Conservation (phyloP, 495 filamentous ascomycete genomes). For the Neurospora tetrasperma region DNA sequence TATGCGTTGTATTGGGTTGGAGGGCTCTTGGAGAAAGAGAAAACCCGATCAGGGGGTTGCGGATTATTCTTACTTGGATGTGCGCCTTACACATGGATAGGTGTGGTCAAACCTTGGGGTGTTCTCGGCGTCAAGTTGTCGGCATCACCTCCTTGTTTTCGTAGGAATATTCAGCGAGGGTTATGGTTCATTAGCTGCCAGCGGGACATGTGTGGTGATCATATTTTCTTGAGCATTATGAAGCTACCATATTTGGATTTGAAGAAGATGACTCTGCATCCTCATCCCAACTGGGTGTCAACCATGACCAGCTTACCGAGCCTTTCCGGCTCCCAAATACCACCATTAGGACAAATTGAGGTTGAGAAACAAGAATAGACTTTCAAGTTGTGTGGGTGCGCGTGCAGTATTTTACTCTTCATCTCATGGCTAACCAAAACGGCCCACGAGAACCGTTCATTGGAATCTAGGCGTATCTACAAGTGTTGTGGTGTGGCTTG, state of each 20-base stretch:
- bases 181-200: not conserved
- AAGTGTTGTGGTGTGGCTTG: not conserved
- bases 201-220: not conserved
- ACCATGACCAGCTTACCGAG: not conserved
- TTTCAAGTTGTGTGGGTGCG: not conserved
- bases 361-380: not conserved
- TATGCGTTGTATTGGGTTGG: not conserved
- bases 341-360: not conserved
- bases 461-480: not conserved
- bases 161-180: not conserved
- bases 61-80: not conserved
- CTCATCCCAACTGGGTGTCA: not conserved
- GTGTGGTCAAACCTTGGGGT: not conserved
- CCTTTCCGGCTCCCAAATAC: not conserved
- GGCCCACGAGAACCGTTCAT: not conserved
- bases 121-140: not conserved
- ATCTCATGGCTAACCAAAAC: not conserved
- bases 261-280: not conserved
- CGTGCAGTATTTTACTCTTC: not conserved
- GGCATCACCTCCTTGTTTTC: not conserved
- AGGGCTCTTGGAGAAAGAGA: not conserved
- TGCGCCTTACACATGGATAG: not conserved
- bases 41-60: not conserved
- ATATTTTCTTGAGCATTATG: not conserved
- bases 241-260: not conserved